Evolutionary conservation across 2,329 filamentous ascomycete species (phyloP).

Genomic region (Pseudocercospora musae): DNA sequence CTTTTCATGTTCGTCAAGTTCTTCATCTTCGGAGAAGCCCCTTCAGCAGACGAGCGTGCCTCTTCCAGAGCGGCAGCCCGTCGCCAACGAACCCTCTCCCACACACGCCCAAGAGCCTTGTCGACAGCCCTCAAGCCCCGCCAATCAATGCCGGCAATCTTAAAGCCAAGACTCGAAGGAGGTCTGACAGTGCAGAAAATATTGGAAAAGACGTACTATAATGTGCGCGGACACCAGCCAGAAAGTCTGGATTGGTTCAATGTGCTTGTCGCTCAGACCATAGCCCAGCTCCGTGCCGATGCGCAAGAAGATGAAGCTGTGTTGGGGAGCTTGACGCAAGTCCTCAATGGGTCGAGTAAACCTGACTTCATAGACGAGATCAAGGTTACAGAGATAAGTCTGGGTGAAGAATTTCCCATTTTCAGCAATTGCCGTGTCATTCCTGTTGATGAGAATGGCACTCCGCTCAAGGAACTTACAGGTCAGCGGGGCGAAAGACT

Average conservation of each 20-base stretch:
- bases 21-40: slow-evolving; percentile 97
- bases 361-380: slow-evolving; percentile 94
- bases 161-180: slow-evolving; percentile 31
- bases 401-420: slow-evolving; percentile 97
- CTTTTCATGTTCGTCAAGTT: slow-evolving; percentile 97
- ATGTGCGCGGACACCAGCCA: slow-evolving; percentile 89
- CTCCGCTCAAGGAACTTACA: slow-evolving; percentile 45
- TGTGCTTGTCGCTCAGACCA: slow-evolving; percentile 91
- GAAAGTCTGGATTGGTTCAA: slow-evolving; percentile 99
- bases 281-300: slow-evolving; percentile 90
- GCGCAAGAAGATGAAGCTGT: slow-evolving; percentile 90
- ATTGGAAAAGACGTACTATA: slow-evolving; percentile 95
- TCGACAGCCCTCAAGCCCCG: slow-evolving; percentile 30
- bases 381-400: slow-evolving; percentile 83
- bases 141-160: slow-evolving; percentile 25
- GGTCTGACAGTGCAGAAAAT: slow-evolving; percentile 86
- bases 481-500: slow-evolving; percentile 64
- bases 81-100: slow-evolving; percentile 68
- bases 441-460: slow-evolving; percentile 76
- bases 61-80: slow-evolving; percentile 71
- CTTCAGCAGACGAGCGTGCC: slow-evolving; percentile 76
- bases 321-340: slow-evolving; percentile 75
- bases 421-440: slow-evolving; percentile 98
- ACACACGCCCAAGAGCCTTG: slow-evolving; percentile 48
- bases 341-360: slow-evolving; percentile 78